Evolutionary conservation across 2,329 filamentous ascomycete genomes (phyloP), one percentile per base, ranked within the genome.

Genomic region (Tricladium varicosporioides): DNA sequence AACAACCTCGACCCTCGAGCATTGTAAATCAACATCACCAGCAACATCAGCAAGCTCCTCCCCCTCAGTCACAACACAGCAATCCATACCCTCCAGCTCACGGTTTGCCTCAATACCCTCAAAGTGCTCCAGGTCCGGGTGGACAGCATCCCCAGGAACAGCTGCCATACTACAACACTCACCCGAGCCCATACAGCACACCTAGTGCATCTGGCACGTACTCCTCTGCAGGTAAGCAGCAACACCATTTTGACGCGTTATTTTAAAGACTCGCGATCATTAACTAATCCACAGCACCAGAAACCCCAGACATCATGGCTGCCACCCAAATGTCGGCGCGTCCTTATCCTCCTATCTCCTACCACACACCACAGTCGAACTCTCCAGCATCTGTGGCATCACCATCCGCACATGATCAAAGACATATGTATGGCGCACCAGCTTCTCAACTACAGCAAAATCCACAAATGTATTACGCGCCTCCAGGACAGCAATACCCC

Each of bases 351-450:
- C 91, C 91, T 59, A 96, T 96, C 71, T 81, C 80, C 32, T 97
- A 97, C 72, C 91, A 97, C 74, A 95, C 92, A 15, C 92, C 92
- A 54, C 92, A 97, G 76, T 96, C 92, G 56, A 96, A 93, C 74
- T 96, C 93, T 54, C 93, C 93, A 49, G 91, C 91, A 42, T 96
- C 92, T 51, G 92, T 97, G 67, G 89, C 92, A 62, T 97, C 93
- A 33, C 88, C 91, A 18, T 91, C 92, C 57, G 83, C 86, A 56
- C 92, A 96, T 74, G 93, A 97, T 70, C 91, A 93, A 70, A 91
- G 96, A 65, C 87, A 85, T 67, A 83, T 97, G 71, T 97, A 97
- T 74, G 87, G 85, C 36, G 89, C 92, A 68, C 87, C 88, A 51
- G 77, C 86, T 40, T 85, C 88, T 55, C 90, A 94, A 73, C 84